Conservation (phyloP, 352 stramenopile genomes). For the Stramenopiles sp. region DNA sequence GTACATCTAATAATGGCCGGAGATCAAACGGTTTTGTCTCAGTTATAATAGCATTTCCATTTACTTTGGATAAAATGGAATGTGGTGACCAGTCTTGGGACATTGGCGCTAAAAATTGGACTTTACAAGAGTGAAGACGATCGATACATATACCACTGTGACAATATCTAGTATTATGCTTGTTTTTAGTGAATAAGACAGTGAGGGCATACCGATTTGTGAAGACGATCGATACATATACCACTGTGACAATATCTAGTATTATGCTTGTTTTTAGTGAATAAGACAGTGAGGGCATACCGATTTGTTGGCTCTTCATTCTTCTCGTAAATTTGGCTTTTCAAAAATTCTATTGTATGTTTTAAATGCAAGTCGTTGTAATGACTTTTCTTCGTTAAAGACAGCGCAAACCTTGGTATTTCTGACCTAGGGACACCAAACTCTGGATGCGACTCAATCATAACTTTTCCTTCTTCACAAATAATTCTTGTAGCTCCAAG, state of each 20-base stretch:
- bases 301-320: background rate
- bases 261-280: background rate
- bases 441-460: slow-evolving; percentile 6
- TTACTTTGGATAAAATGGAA: background rate
- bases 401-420: background rate
- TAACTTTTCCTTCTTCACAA: background rate
- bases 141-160: background rate
- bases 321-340: background rate
- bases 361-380: background rate
- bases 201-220: background rate
- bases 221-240: background rate
- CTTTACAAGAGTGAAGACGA: background rate
- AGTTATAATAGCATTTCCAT: background rate
- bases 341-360: background rate
- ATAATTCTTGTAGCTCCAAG: background rate
- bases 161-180: background rate
- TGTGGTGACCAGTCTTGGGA: background rate
- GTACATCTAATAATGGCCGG: background rate
- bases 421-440: background rate
- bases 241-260: background rate
- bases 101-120: background rate
- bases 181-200: background rate
- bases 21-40: background rate
- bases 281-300: background rate
- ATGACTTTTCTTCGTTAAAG: background rate